Conservation (phyloP, 129 eudicot species). For the Escallonia rubra region DNA sequence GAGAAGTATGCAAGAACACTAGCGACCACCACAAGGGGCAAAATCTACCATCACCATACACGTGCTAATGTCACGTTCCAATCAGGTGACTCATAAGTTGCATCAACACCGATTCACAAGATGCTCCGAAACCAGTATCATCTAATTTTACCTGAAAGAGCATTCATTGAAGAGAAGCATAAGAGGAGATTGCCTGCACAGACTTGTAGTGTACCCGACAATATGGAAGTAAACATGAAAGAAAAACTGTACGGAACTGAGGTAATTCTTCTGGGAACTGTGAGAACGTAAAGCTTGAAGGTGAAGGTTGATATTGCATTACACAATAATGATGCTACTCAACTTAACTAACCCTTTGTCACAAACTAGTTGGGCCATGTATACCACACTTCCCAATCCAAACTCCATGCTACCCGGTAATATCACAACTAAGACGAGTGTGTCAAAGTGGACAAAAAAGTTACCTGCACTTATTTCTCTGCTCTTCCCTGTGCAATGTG, state of each 20-base stretch:
- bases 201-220: background rate
- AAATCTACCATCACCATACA: background rate
- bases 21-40: background rate
- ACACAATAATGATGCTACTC: background rate
- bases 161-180: slow-evolving; percentile 14
- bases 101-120: slow-evolving; percentile 5
- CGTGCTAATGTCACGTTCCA: background rate
- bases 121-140: background rate
- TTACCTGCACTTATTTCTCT: slow-evolving; percentile 48
- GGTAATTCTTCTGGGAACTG: no score
- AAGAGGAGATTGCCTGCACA: slow-evolving; percentile 6
- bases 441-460: background rate
- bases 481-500: slow-evolving; percentile 20
- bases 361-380: no score
- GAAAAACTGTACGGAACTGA: slow-evolving; percentile 4
- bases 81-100: background rate
- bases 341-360: no score
- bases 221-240: no score
- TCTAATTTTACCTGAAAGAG: slow-evolving; percentile 2
- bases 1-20: background rate
- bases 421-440: background rate
- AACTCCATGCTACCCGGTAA: no score
- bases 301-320: background rate
- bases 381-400: no score
- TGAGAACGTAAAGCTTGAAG: background rate